A percentile compares a stretch with the other conserved stretches of the same genome.
phyloP scores from a whole-genome alignment of 2,329 filamentous ascomycete genomes.

The Domatiomyces globalis region DNA sequence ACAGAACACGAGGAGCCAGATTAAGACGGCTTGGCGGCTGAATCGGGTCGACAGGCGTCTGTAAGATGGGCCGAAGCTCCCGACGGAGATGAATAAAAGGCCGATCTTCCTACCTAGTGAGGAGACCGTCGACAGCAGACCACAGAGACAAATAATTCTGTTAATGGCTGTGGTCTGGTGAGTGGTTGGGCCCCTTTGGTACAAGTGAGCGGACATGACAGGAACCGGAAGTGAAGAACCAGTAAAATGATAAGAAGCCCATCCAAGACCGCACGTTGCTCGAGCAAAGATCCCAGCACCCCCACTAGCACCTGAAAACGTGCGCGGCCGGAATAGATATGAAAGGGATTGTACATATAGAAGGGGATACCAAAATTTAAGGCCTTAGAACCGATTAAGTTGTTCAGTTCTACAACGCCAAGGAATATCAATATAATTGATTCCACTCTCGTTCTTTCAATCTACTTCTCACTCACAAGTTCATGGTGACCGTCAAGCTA shows the following conservation, averaged over 20 bases:
- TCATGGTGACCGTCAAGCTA: constrained; percentile 77
- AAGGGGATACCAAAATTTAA: not conserved
- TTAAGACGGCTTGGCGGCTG: constrained; percentile 43
- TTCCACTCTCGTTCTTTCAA: not conserved
- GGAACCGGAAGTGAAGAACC: not conserved
- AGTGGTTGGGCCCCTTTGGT: not conserved
- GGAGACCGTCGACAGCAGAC: too few species aligned
- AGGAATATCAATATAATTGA: not conserved
- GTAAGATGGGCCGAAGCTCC: constrained; percentile 11
- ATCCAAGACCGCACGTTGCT: not conserved
- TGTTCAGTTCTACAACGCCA: not conserved
- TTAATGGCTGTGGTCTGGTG: not conserved
- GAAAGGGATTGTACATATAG: not conserved
- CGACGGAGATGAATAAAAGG: not conserved
- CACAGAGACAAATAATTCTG: not conserved
- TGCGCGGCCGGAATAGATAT: not conserved
- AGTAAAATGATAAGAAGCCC: not conserved
- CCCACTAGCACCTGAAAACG: not conserved
- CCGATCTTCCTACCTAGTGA: not conserved
- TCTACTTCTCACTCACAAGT: constrained; percentile 34
- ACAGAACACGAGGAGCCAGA: constrained; percentile 71
- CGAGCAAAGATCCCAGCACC: not conserved
- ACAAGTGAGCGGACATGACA: not conserved
- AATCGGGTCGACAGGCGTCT: constrained; percentile 44
- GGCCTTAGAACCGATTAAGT: not conserved